Conservation (phyloP, 306 rosid genomes). For the Rosa multiflora region DNA sequence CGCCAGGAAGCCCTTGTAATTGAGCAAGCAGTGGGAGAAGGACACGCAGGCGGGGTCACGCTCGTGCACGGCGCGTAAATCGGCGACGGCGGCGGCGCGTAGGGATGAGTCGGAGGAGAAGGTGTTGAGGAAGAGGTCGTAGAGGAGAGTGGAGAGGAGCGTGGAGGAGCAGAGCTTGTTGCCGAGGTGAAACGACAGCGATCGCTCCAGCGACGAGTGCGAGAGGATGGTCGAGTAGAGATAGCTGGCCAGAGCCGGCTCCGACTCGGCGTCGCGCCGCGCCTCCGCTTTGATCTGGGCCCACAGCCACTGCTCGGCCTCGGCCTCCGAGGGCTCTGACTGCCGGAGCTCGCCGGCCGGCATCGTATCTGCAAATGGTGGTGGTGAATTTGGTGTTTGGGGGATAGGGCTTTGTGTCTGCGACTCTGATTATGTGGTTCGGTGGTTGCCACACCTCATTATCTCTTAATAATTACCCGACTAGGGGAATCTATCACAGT, state of each 20-base stretch:
- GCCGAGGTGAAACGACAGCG: constrained; percentile 83
- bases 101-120: constrained; percentile 61
- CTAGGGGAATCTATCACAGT: no score
- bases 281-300: constrained; percentile 82
- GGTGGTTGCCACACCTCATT: neutral
- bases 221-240: constrained; percentile 89
- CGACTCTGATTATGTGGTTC: neutral
- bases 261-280: constrained; percentile 77
- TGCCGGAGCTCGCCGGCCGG: constrained; percentile 56
- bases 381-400: neutral
- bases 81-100: constrained; percentile 74
- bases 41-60: constrained; percentile 93
- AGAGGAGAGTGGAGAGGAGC: constrained; percentile 86
- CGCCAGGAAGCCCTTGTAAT: constrained; percentile 90
- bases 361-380: constrained; percentile 23
- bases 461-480: neutral
- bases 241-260: constrained; percentile 93
- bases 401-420: neutral
- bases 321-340: constrained; percentile 20
- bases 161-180: constrained; percentile 94
- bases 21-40: constrained; percentile 87
- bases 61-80: constrained; percentile 68
- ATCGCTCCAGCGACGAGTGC: constrained; percentile 69
- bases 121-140: constrained; percentile 79
- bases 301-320: constrained; percentile 74